Evolutionary conservation across 179 eudicot species (phyloP).

Genomic region (Nepenthes alata): DNA sequence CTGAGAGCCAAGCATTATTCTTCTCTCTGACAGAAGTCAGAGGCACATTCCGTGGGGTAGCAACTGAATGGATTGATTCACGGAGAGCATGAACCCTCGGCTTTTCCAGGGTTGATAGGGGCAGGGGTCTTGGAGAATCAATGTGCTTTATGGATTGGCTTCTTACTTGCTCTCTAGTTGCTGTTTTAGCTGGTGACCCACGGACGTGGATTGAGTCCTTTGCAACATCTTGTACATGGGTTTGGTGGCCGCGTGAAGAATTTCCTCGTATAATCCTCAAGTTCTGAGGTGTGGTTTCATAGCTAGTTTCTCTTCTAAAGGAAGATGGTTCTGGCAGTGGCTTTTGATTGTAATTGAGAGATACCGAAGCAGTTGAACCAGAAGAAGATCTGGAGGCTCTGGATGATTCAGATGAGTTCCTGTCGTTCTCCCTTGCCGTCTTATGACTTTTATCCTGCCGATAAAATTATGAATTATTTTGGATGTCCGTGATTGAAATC

Average conservation of each 20-base stretch:
- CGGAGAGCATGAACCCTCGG: conserved; percentile 11
- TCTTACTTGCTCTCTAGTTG: conserved; percentile 7
- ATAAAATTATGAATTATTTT: neutral
- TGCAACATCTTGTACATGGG: conserved; percentile 7
- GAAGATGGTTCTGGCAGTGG: conserved; percentile 4
- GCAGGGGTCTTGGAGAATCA: conserved; percentile 21
- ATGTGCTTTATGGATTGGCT: conserved; percentile 10
- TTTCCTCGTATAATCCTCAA: conserved; percentile 2
- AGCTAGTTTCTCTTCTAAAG: neutral
- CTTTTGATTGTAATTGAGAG: conserved; percentile 8
- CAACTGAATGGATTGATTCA: conserved; percentile 17
- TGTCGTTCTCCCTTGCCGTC: conserved; percentile 9
- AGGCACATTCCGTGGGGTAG: conserved; percentile 16
- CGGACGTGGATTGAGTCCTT: conserved; percentile 2
- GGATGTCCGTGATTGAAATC: neutral
- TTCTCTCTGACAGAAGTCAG: conserved; percentile 7
- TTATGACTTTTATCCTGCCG: conserved; percentile 21
- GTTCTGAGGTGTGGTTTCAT: conserved; percentile 2
- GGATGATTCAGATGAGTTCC: conserved; percentile 13
- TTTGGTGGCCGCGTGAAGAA: conserved; percentile 5
- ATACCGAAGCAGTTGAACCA: conserved; percentile 13
- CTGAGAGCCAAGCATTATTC: conserved; percentile 4
- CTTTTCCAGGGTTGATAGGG: conserved; percentile 11
- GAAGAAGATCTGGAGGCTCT: conserved; percentile 20
- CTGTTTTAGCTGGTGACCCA: conserved; percentile 12